A percentile compares a stretch with the other conserved stretches of the same genome.
Evolutionary conservation across 176 grass and related monocot species (phyloP).

Genomic region (Aegilops sharonensis): DNA sequence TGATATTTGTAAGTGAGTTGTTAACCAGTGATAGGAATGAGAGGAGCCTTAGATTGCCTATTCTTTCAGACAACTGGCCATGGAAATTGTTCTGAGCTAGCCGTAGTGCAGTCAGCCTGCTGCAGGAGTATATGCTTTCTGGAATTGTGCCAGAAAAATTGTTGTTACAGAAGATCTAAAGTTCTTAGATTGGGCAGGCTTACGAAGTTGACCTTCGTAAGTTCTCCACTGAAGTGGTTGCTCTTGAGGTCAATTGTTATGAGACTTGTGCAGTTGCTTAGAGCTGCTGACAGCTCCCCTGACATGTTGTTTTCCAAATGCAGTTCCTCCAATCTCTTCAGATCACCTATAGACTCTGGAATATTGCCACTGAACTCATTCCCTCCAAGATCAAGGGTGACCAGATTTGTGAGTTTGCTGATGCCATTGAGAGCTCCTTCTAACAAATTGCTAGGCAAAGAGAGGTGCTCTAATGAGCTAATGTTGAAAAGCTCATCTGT

Average conservation of each 20-base stretch:
- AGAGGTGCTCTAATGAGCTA: constrained; percentile 20
- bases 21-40: no score
- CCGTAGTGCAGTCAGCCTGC: no score
- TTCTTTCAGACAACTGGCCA: no score
- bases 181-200: constrained; percentile 17
- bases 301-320: not conserved
- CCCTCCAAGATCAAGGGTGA: constrained; percentile 21
- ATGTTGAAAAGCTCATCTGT: constrained; percentile 27
- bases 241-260: constrained; percentile 24
- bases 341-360: constrained; percentile 12
- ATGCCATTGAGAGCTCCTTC: not conserved
- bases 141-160: constrained; percentile 17
- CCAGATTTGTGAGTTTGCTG: constrained; percentile 1
- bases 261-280: constrained; percentile 22
- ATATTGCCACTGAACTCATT: not conserved
- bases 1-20: no score
- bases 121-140: not conserved
- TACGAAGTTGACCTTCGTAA: constrained; percentile 38
- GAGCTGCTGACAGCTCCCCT: not conserved
- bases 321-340: constrained; percentile 21
- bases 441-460: constrained; percentile 10
- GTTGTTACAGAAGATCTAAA: constrained; percentile 21
- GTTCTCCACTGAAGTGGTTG: constrained; percentile 33
- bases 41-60: no score
- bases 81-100: no score